Evolutionary conservation across 371 early-diverging fungal genomes (phyloP).

Genomic region (Conidiobolus incongruus): DNA sequence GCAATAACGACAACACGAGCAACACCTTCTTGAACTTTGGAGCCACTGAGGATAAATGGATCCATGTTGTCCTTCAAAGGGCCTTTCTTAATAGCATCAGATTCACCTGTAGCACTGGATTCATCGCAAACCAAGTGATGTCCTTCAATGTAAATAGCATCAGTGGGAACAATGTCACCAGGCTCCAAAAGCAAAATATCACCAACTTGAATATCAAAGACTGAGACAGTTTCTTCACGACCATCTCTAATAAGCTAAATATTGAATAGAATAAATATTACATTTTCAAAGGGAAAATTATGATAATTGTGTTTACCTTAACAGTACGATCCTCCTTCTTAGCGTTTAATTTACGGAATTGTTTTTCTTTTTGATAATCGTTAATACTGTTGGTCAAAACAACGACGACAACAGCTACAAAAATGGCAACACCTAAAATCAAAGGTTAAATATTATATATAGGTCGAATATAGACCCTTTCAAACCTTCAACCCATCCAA

Average conservation of each 20-base stretch:
- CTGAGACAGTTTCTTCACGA: slow-evolving; percentile 52
- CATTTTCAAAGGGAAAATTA: slow-evolving; percentile 8
- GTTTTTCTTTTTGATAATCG: slow-evolving; percentile 86
- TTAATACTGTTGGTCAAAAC: slow-evolving; percentile 83
- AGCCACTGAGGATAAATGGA: slow-evolving; percentile 75
- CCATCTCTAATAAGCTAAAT: slow-evolving; percentile 42
- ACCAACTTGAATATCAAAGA: slow-evolving; percentile 69
- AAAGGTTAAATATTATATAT: no score
- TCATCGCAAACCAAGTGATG: slow-evolving; percentile 77
- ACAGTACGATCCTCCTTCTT: slow-evolving; percentile 77
- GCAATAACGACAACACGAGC: slow-evolving; percentile 64
- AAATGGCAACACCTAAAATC: slow-evolving; percentile 75
- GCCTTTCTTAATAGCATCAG: slow-evolving; percentile 56
- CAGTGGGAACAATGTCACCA: slow-evolving; percentile 83
- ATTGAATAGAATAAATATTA: slow-evolving; percentile 8
- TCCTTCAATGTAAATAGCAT: slow-evolving; percentile 57
- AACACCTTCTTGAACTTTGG: slow-evolving; percentile 74
- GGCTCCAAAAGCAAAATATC: slow-evolving; percentile 79
- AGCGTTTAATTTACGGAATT: slow-evolving; percentile 79
- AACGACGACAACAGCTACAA: slow-evolving; percentile 73
- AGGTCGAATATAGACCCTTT: slow-evolving; percentile 1
- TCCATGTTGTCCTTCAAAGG: slow-evolving; percentile 30
- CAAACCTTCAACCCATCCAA: slow-evolving; percentile 28
- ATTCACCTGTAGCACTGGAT: slow-evolving; percentile 80
- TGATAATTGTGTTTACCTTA: no score